Evolutionary conservation across 192 early-diverging fungal species (phyloP).

Genomic region (Coemansia guatemalensis): DNA sequence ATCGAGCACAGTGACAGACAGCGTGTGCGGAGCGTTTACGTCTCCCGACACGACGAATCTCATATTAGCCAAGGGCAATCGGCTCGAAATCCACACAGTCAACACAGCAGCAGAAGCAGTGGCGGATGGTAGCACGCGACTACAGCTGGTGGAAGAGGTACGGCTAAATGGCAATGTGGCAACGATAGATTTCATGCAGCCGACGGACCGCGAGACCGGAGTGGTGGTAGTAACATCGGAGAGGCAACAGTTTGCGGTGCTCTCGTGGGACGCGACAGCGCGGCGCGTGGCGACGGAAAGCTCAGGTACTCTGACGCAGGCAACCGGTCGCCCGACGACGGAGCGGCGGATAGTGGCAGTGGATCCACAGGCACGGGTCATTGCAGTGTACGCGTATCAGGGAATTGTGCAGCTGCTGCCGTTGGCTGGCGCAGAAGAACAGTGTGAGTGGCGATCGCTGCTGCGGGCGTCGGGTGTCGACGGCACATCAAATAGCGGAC

Average conservation of each 20-base stretch:
- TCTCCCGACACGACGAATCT: conserved; percentile 63
- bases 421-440: conserved; percentile 28
- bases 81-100: conserved; percentile 55
- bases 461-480: conserved; percentile 1
- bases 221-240: conserved; percentile 69
- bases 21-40: conserved; percentile 67
- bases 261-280: conserved; percentile 61
- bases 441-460: conserved; percentile 10
- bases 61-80: conserved; percentile 60
- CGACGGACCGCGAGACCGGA: conserved; percentile 54
- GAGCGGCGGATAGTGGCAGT: conserved; percentile 57
- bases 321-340: conserved; percentile 56
- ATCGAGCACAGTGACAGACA: conserved; percentile 67
- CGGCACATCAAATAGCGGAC: not conserved
- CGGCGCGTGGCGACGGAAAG: conserved; percentile 63
- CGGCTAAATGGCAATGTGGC: conserved; percentile 71
- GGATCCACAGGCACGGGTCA: conserved; percentile 56
- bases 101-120: not conserved
- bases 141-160: conserved; percentile 60
- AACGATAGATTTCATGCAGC: conserved; percentile 46
- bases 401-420: conserved; percentile 68
- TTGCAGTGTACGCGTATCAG: conserved; percentile 66
- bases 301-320: conserved; percentile 60
- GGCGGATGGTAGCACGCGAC: conserved; percentile 14
- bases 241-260: conserved; percentile 64